A percentile compares a stretch with the other conserved stretches of the same genome.
These are phyloP conservation scores for Salix dunnii DNA, from an alignment of 345 rosid genomes.

Conservation along the genomic window DNA sequence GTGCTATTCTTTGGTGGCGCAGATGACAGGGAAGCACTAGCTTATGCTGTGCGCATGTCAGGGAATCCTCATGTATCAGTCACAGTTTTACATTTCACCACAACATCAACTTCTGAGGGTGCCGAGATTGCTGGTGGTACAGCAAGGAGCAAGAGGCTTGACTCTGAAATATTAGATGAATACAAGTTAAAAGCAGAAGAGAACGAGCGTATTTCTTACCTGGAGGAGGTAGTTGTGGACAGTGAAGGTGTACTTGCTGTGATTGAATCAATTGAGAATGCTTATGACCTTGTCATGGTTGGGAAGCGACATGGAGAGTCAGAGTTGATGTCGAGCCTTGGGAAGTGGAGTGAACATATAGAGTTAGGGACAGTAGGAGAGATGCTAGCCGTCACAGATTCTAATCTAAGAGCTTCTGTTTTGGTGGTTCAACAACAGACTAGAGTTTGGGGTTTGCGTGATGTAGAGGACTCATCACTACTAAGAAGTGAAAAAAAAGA, in stretches of 20 bases:
- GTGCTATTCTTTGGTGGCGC: constrained; percentile 17
- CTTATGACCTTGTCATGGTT: constrained; percentile 20
- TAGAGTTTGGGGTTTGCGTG: constrained; percentile 37
- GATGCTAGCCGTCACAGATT: neutral
- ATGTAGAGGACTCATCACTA: constrained; percentile 27
- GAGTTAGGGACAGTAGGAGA: constrained; percentile 15
- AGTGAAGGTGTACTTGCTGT: neutral
- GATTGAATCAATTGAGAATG: neutral
- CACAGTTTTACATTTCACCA: constrained; percentile 4
- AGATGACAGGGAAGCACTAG: constrained; percentile 22
- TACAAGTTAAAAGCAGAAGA: neutral
- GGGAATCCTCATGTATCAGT: constrained; percentile 7
- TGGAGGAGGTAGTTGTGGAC: constrained; percentile 3
- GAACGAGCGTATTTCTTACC: neutral
- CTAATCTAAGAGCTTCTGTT: constrained; percentile 5
- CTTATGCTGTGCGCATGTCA: constrained; percentile 7
- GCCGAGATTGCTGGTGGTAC: neutral
- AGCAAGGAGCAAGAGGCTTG: constrained; percentile 5
- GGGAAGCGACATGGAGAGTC: constrained; percentile 21
- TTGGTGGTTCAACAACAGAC: constrained; percentile 25
- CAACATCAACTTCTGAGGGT: neutral
- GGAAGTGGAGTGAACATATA: neutral
- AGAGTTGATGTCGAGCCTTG: constrained; percentile 3
- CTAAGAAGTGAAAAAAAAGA: constrained; percentile 12
- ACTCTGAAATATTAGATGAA: constrained; percentile 9